Evolutionary conservation across 306 rosid genomes (phyloP), one percentile per base, ranked within the genome.

Genomic region (Inga leiocalycina): DNA sequence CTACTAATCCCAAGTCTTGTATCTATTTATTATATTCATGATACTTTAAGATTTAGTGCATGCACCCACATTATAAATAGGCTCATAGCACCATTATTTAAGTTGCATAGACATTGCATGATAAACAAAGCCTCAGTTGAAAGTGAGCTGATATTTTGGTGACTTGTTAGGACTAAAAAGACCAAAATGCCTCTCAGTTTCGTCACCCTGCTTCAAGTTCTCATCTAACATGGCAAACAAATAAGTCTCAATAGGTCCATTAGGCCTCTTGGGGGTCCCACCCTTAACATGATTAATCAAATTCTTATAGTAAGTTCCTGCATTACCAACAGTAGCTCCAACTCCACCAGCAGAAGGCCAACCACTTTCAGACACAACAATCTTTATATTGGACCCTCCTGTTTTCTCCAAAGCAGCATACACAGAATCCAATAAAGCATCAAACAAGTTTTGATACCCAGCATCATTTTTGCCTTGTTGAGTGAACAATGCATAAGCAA

Each of bases 321-420:
- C 95, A 80, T 89, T 92, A 0, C 79, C 75, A 2, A 20, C 0
- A 7, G 86, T 48, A 2, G 93, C 92, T 2, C 74, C 85, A 20
- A 4, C 14, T 67, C 89, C 81, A 39, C 93, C 92, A 5, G 13
- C 46, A 0, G 93, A 91, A 8, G 94, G 97, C 97, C 95, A 94
- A 5, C 97, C 93, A 14, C 87, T 94, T 83, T 92, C 95, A 0
- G 93, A 84, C 14, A 92, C 92, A 19, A 94, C 93, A 1, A 92
- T 77, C 30, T 65, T 16, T 84, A 91, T 2, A 19, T 76, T 49
- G 6, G 85, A 22, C 4, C 79, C 91, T 0, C 89, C 91, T 0
- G 52, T 27, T 24, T 88, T 91, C 86, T 89, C 94, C 24, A 91
- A 86, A n/a, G 97, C 94, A 8, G 84, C 83, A 17, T 94, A 89